Conservation (phyloP, 306 rosid genomes). For the Fragaria ananassa region DNA sequence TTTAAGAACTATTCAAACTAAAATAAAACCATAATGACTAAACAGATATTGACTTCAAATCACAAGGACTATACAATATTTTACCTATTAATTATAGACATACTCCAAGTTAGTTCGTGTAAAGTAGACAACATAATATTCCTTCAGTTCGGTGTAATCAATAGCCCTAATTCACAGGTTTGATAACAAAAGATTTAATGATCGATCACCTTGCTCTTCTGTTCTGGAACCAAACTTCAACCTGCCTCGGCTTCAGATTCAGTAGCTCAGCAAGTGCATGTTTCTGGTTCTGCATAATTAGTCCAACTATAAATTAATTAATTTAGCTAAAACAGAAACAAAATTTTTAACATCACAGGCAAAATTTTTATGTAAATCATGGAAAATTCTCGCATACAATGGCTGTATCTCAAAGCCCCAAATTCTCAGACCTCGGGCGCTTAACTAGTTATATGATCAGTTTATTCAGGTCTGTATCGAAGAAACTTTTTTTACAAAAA, state of each 20-base stretch:
- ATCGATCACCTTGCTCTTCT: constrained; percentile 74
- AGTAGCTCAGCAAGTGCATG: constrained; percentile 61
- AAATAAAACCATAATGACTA: too few species aligned
- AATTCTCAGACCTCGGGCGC: background rate
- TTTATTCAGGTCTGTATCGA: background rate
- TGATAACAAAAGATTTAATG: background rate
- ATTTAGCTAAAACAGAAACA: constrained; percentile 8
- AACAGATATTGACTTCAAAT: too few species aligned
- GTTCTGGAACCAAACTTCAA: constrained; percentile 97
- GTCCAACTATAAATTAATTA: background rate
- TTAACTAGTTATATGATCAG: background rate
- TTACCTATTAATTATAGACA: constrained; percentile 8
- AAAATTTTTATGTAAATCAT: background rate
- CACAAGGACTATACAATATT: too few species aligned
- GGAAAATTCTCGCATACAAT: background rate
- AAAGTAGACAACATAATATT: background rate
- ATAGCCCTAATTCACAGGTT: background rate
- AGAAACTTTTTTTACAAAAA: background rate
- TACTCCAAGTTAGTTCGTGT: background rate
- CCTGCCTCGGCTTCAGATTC: constrained; percentile 74
- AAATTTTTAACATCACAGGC: background rate
- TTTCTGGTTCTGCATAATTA: constrained; percentile 60
- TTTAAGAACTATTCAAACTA: too few species aligned
- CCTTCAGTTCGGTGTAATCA: background rate
- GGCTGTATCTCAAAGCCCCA: background rate